Conservation (phyloP, 1,284 basidiomycete genomes). For the Singerocomus inundabilis region DNA sequence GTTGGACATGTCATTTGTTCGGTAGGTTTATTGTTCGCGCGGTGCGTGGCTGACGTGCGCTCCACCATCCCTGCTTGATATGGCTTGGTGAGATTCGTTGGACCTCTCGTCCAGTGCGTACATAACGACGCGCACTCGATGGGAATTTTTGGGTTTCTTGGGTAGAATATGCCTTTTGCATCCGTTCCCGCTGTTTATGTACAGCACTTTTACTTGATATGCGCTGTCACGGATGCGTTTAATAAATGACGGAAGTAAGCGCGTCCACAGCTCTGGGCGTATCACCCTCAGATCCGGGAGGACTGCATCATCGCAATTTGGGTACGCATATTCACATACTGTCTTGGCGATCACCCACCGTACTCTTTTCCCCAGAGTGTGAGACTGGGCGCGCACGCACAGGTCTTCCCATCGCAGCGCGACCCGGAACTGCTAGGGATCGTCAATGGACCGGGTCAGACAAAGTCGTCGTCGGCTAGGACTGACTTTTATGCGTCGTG, state of each 20-base stretch:
- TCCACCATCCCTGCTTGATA: too few relatives aligned
- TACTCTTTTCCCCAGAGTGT: neutral
- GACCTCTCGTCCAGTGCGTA: too few relatives aligned
- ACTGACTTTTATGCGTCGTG: neutral
- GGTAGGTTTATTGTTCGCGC: conserved; percentile 2
- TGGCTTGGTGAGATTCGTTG: too few relatives aligned
- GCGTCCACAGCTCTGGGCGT: neutral
- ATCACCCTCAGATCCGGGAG: neutral
- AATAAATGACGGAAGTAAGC: conserved; percentile 13
- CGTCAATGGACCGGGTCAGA: neutral
- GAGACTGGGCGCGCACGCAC: neutral
- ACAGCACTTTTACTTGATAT: neutral
- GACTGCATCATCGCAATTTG: too few relatives aligned
- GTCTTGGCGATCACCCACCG: neutral
- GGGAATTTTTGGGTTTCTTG: neutral
- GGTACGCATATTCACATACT: conserved; percentile 1
- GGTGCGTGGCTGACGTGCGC: conserved; percentile 12
- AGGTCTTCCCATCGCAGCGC: neutral
- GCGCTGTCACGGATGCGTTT: conserved; percentile 11
- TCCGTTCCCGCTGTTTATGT: neutral
- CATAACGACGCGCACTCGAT: too few relatives aligned
- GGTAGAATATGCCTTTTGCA: conserved; percentile 1
- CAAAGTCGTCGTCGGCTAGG: conserved; percentile 2
- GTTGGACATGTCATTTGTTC: neutral
- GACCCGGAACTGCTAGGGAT: neutral